Evolutionary conservation across 768 basidiomycete genomes (phyloP), one percentile per base, ranked within the genome.

Genomic region (Kwoniella mangroviensis): DNA sequence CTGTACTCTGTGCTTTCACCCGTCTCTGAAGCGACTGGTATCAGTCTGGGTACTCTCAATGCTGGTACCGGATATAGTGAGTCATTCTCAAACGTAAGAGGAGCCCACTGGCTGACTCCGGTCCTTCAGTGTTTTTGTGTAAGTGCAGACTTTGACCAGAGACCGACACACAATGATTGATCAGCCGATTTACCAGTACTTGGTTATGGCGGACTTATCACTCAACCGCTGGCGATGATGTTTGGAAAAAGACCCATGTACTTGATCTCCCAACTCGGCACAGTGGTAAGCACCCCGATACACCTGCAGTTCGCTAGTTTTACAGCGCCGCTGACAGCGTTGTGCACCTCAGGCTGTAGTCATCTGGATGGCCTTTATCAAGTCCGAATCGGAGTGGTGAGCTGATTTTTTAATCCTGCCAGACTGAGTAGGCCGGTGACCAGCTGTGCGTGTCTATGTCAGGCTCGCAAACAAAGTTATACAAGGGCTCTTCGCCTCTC

Each of bases 51-150:
- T 22, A 67, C 65, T 9, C 24, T 67, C 19, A 67, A 67, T 40
- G 65, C 65, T 41, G 65, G 65, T 58, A 67, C 65, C 9, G 65
- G 65, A 19, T 67, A 67, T 41, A 67, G 65, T 67, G 57, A 59
- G 64, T 56, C 53, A 34, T 34, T 34, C 34, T 34, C 34, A 34
- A 34, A 34, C 34, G 34, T 34, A 34, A 34, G 34, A 34, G 34
- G 6, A 34, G 34, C 9, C 9, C 34, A 34, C 34, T 34, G 34
- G 34, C 34, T 34, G 34, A 34, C 34, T 34, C 6, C 19, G 45
- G 12, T 15, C 45, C 12, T 15, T 3, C 10, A 49, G 45, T 49
- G 45, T 49, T 49, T 4, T 49, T 49, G 45, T 49, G 45, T 49
- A 49, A 7, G 45, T 49, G 45, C 19, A 13, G 45, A 49, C 45